These are phyloP conservation scores for Trypanosoma theileri DNA, from an alignment of 208 protist species.

Conservation along the genomic window DNA sequence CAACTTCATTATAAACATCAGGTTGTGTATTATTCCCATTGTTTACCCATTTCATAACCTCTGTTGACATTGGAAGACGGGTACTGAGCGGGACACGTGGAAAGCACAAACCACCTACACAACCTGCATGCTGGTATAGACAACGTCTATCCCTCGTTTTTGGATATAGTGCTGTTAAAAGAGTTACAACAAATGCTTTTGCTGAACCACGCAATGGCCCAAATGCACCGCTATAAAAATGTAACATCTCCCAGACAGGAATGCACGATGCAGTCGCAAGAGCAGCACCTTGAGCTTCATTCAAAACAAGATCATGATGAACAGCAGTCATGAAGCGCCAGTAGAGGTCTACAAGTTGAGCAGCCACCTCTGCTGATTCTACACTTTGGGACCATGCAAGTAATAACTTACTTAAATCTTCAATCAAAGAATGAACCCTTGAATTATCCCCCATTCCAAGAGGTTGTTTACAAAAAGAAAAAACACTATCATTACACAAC, in stretches of 20 bases:
- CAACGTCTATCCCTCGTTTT: conserved; percentile 78
- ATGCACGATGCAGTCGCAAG: conserved; percentile 76
- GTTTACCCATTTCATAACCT: conserved; percentile 18
- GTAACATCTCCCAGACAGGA: conserved; percentile 78
- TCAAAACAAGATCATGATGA: conserved; percentile 45
- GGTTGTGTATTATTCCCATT: neutral
- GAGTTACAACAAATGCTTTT: conserved; percentile 49
- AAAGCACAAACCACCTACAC: conserved; percentile 23
- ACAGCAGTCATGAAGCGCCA: conserved; percentile 21
- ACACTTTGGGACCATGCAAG: conserved; percentile 1
- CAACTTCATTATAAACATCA: conserved; percentile 19
- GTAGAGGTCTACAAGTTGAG: conserved; percentile 17
- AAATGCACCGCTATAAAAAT: conserved; percentile 48
- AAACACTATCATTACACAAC: no score
- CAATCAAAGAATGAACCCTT: conserved; percentile 12
- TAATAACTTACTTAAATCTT: conserved; percentile 10
- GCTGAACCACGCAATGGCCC: conserved; percentile 7
- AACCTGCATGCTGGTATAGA: conserved; percentile 61
- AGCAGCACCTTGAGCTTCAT: conserved; percentile 46
- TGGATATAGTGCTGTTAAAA: conserved; percentile 64
- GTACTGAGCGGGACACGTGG: conserved; percentile 28
- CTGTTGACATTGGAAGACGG: conserved; percentile 25
- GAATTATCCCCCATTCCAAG: conserved; percentile 16
- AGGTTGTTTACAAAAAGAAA: no score
- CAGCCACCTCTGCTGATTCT: neutral